These are phyloP conservation scores for Gloeopeniophorella convolvens DNA, from an alignment of 768 basidiomycete genomes.

Conservation along the genomic window DNA sequence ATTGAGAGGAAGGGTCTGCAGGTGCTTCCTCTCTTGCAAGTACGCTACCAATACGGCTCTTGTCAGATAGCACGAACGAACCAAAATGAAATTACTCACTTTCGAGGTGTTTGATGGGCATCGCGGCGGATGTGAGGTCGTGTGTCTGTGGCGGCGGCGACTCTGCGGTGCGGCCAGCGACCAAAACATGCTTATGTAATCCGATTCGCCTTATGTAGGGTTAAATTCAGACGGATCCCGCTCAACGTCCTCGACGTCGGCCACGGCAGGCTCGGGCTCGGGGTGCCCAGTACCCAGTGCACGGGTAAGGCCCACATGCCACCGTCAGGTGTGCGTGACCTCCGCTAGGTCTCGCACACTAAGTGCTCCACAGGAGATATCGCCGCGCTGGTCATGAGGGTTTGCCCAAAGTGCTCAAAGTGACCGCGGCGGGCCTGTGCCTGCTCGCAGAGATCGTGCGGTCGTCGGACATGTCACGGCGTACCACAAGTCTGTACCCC, in stretches of 20 bases:
- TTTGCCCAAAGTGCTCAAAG: too few species aligned
- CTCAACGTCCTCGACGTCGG: not conserved
- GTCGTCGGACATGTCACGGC: too few species aligned
- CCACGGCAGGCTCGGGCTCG: not conserved
- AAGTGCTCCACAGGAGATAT: too few species aligned
- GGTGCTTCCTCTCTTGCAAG: constrained; percentile 81
- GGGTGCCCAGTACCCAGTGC: too few species aligned
- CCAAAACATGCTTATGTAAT: constrained; percentile 14
- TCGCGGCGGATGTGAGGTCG: constrained; percentile 26
- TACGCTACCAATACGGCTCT: constrained; percentile 46
- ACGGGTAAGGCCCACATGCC: too few species aligned
- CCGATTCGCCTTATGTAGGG: not conserved
- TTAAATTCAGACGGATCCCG: not conserved
- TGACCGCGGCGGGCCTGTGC: too few species aligned
- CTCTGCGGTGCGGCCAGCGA: not conserved
- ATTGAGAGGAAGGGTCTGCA: constrained; percentile 73
- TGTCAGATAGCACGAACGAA: not conserved
- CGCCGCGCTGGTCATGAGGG: too few species aligned
- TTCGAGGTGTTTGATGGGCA: constrained; percentile 83
- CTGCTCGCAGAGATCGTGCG: too few species aligned
- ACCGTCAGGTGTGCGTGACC: too few species aligned
- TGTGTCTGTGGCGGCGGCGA: constrained; percentile 4
- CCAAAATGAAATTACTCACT: constrained; percentile 39
- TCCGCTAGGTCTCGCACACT: too few species aligned
- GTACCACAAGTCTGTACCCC: too few species aligned